These are phyloP conservation scores for Nicotiana paniculata DNA, from an alignment of 257 asterid genomes.

Conservation along the genomic window DNA sequence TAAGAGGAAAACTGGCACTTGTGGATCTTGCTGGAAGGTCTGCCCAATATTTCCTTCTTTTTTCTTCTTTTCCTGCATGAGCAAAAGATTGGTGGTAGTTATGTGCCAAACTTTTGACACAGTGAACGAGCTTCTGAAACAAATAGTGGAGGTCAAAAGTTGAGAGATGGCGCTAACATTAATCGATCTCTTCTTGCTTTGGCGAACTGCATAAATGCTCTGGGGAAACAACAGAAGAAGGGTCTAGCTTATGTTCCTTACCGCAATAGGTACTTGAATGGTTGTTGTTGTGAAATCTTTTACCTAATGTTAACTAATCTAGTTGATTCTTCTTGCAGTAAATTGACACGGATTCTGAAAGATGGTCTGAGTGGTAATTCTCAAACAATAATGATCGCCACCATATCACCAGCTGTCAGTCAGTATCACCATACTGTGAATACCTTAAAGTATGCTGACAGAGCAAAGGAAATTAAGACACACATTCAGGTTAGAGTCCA, in stretches of 20 bases:
- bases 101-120: constrained; percentile 25
- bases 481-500: constrained; percentile 73
- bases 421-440: constrained; percentile 96
- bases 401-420: constrained; percentile 78
- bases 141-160: constrained; percentile 80
- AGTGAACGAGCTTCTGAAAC: constrained; percentile 98
- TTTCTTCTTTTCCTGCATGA: constrained; percentile 10
- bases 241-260: constrained; percentile 98
- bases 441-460: constrained; percentile 88
- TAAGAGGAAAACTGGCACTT: constrained; percentile 83
- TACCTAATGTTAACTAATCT: constrained; percentile 14
- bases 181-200: constrained; percentile 92
- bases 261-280: constrained; percentile 63
- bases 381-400: constrained; percentile 88
- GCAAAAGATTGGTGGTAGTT: constrained; percentile 7
- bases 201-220: constrained; percentile 95
- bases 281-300: constrained; percentile 8
- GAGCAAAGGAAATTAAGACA: constrained; percentile 94
- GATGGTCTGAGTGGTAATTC: constrained; percentile 98
- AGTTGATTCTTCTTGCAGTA: constrained; percentile 47
- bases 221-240: constrained; percentile 92
- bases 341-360: constrained; percentile 93
- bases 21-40: constrained; percentile 99
- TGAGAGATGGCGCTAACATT: constrained; percentile 97
- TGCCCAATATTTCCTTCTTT: constrained; percentile 16